Base-by-base conservation (phyloP, 768 basidiomycete species). In the Calocera viscosa region DNA sequence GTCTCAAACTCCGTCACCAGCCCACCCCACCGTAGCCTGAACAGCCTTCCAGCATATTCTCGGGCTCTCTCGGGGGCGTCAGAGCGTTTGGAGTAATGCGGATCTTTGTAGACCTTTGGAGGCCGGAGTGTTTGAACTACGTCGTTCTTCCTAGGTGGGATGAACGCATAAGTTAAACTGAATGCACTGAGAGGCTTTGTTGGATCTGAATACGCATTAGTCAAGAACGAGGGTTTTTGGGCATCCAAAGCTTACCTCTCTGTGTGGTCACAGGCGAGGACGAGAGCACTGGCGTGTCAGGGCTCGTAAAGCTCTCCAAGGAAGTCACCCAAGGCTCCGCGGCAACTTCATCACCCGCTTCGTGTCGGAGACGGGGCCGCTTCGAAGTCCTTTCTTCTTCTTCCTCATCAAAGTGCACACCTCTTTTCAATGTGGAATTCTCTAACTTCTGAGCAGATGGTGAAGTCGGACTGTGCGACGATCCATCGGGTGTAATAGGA, bases 21-120 rank as follows among this genome's bases (percentile, higher is more conserved):
- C 86, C 76, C 87, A 94, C 71, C 94, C 91, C 93, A 91, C 94
- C 3, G 90, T 90, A 28, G 78, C 75, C 79, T 78, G 74, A 88
- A 94, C n/a, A 83, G 72, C 0, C 90, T 75, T 0, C 93, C 94
- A 24, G 86, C 92, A 74, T 87, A 94, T 76, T 91, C 88, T 71
- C 85, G 81, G 1, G 86, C 76, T n/a, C 78, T 76, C 34, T 81
- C 80, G 0, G 92, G 88, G 0, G 86, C 81, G 73, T 98, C 95
- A 2, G 71, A 70, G 26, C 80, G 79, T 64, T 83, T 82, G 5
- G 90, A 91, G 73, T 91, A 99, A 75, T 83, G 87, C 0, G 94
- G 90, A n/a, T 82, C 78, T 49, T 81, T 84, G 75, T 96, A 94
- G 26, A 89, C 74, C 70, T 83, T 85, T 53, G 73, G 76, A 2